These are phyloP conservation scores for Thelonectria olida DNA, from an alignment of 2,329 filamentous ascomycete species.

Conservation along the genomic window DNA sequence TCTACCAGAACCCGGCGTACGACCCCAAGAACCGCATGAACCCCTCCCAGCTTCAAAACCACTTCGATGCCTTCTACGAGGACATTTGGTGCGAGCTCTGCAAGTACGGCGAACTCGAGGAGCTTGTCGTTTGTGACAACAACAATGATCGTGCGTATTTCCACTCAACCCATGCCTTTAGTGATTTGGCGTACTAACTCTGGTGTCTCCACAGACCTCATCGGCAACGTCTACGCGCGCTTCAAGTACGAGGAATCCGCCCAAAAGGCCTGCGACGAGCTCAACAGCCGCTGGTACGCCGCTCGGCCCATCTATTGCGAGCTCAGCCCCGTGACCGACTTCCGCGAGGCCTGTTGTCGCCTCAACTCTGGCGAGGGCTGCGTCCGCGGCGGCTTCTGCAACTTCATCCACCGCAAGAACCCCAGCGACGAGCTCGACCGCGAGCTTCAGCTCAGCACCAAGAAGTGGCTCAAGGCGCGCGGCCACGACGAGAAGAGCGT, in stretches of 20 bases:
- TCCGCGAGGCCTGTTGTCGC: slow-evolving; percentile 95
- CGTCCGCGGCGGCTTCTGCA: slow-evolving; percentile 96
- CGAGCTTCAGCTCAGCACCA: slow-evolving; percentile 87
- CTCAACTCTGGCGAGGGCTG: slow-evolving; percentile 95
- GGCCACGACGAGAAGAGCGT: slow-evolving; percentile 86
- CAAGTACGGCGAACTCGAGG: slow-evolving; percentile 97
- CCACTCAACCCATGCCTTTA: background rate
- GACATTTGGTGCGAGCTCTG: slow-evolving; percentile 99
- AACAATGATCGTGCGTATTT: slow-evolving; percentile 88
- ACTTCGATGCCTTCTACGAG: slow-evolving; percentile 99
- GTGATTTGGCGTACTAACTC: slow-evolving; percentile 35
- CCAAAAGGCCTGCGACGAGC: slow-evolving; percentile 90
- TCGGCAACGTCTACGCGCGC: slow-evolving; percentile 98
- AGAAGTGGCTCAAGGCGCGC: slow-evolving; percentile 92
- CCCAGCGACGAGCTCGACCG: slow-evolving; percentile 87
- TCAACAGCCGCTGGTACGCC: slow-evolving; percentile 97
- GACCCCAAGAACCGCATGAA: slow-evolving; percentile 98
- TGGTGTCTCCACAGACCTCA: slow-evolving; percentile 74
- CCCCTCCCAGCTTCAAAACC: slow-evolving; percentile 93
- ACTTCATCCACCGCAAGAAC: slow-evolving; percentile 99
- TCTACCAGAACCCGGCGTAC: slow-evolving; percentile 99
- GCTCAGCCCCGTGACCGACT: slow-evolving; percentile 95
- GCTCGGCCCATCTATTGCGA: slow-evolving; percentile 98
- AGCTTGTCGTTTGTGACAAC: slow-evolving; percentile 98
- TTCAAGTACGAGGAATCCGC: slow-evolving; percentile 99